A percentile compares a stretch with the other conserved stretches of the same genome.
These are phyloP conservation scores for Tuctoria greenei DNA, from an alignment of 176 grass and related monocot species.

Conservation along the genomic window DNA sequence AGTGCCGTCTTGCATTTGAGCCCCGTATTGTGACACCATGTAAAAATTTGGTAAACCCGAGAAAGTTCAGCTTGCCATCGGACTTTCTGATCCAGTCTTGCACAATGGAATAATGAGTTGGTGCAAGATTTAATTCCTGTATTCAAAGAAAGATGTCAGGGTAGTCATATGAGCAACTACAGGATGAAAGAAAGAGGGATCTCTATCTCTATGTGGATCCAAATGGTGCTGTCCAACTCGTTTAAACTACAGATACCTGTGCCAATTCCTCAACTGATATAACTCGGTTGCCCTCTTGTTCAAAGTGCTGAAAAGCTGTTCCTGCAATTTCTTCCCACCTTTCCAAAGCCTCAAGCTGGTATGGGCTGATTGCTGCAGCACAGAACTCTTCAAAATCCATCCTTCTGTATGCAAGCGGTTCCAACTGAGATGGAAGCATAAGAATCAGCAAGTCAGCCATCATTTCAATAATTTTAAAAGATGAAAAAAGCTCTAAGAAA, in stretches of 20 bases:
- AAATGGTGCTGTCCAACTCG: background rate
- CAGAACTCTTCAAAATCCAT: conserved; percentile 99
- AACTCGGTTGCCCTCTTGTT: conserved; percentile 77
- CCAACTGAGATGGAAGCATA: conserved; percentile 59
- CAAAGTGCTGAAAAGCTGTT: conserved; percentile 89
- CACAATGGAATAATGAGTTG: conserved; percentile 78
- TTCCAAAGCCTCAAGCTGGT: conserved; percentile 95
- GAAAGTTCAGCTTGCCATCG: conserved; percentile 91
- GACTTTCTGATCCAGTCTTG: conserved; percentile 97
- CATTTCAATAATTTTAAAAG: background rate
- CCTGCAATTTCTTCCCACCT: conserved; percentile 94
- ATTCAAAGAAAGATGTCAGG: conserved; percentile 17
- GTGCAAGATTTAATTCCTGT: conserved; percentile 81
- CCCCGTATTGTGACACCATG: conserved; percentile 87
- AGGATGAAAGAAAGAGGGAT: background rate
- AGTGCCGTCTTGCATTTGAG: conserved; percentile 86
- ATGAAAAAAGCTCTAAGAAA: background rate
- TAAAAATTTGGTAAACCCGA: conserved; percentile 98
- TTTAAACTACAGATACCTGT: conserved; percentile 53
- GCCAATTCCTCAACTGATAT: conserved; percentile 89
- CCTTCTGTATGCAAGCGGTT: conserved; percentile 78
- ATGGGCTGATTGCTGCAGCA: conserved; percentile 87
- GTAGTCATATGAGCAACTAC: background rate
- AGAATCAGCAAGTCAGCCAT: conserved; percentile 17
- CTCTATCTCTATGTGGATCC: background rate